phyloP scores from a whole-genome alignment of 2,329 filamentous ascomycete genomes.

The Herpotrichia juniperi region DNA sequence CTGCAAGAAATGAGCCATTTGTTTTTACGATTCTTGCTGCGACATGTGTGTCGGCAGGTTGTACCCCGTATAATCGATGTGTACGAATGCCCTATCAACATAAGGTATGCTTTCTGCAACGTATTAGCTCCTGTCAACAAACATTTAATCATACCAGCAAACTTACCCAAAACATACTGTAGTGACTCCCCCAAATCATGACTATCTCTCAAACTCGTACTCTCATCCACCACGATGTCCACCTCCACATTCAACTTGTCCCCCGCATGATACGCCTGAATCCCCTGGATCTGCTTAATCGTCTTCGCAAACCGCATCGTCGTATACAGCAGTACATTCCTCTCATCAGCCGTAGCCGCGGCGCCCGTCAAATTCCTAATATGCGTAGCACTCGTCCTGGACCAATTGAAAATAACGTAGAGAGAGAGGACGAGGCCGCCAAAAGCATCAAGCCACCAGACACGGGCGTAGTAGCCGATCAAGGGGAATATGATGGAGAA shows the following conservation, averaged over 20 bases:
- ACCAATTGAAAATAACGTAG: conserved; percentile 83
- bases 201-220: conserved; percentile 76
- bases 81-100: conserved; percentile 64
- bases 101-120: conserved; percentile 72
- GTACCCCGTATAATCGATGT: conserved; percentile 58
- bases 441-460: conserved; percentile 85
- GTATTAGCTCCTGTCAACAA: neutral
- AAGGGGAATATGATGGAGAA: conserved; percentile 89
- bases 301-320: conserved; percentile 92
- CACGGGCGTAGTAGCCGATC: conserved; percentile 73
- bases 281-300: conserved; percentile 83
- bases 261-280: conserved; percentile 84
- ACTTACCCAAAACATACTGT: conserved; percentile 74
- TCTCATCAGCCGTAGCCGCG: conserved; percentile 78
- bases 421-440: conserved; percentile 79
- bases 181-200: conserved; percentile 80
- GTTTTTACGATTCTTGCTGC: conserved; percentile 47
- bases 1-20: too few relatives aligned
- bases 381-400: conserved; percentile 73
- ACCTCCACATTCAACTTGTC: conserved; percentile 86
- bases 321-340: conserved; percentile 85
- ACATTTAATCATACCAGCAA: neutral
- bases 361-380: conserved; percentile 82
- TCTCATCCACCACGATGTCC: conserved; percentile 81
- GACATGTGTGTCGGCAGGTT: conserved; percentile 59